These are phyloP conservation scores for Cladosporium sp. DNA, from an alignment of 2,329 filamentous ascomycete genomes.

Conservation along the genomic window DNA sequence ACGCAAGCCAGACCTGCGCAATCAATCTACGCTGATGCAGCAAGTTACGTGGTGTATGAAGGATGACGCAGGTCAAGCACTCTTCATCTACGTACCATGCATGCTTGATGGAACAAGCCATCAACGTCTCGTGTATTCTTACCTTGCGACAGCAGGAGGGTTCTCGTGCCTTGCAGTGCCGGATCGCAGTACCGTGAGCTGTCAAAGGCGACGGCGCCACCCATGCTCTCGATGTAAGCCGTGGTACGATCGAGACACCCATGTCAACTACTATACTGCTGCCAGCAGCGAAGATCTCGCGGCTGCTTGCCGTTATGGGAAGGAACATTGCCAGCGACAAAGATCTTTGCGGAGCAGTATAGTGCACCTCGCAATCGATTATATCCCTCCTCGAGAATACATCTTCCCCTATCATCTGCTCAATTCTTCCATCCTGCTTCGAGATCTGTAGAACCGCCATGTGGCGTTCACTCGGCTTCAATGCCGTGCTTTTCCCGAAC, in stretches of 20 bases:
- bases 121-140: neutral
- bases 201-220: neutral
- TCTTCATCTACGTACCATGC: neutral
- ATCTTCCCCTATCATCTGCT: too few relatives aligned
- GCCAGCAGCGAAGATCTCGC: neutral
- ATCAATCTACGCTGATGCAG: neutral
- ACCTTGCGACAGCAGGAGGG: neutral
- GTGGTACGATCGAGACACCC: conserved; percentile 4
- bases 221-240: neutral
- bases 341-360: too few relatives aligned
- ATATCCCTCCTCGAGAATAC: too few relatives aligned
- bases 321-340: too few relatives aligned
- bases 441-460: too few relatives aligned
- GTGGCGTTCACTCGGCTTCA: too few relatives aligned
- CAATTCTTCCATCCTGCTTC: too few relatives aligned
- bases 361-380: too few relatives aligned
- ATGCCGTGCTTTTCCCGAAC: too few relatives aligned
- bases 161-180: conserved; percentile 7
- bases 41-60: neutral
- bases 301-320: too few relatives aligned
- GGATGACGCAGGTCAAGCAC: conserved; percentile 8
- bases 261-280: neutral
- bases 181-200: neutral
- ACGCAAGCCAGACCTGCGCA: neutral
- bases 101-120: neutral